A percentile compares a stretch with the other conserved stretches of the same genome.
Evolutionary conservation across 2,329 filamentous ascomycete species (phyloP).

Genomic region (Phyllosticta capitalensis): DNA sequence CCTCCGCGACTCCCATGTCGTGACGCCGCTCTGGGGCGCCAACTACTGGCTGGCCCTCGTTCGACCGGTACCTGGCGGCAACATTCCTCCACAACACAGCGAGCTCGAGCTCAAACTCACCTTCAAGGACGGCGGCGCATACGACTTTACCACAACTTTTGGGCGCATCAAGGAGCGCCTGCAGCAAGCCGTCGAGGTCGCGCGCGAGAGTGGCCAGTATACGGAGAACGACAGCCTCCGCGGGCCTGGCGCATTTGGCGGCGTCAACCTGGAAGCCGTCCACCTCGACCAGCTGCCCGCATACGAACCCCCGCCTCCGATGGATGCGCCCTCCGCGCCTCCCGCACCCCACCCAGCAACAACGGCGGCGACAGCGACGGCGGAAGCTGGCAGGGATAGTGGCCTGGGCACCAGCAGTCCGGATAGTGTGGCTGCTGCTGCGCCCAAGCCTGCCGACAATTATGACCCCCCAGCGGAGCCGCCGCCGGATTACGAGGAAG

Average conservation of each 20-base stretch:
- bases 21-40: conserved; percentile 83
- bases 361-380: background rate
- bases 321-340: background rate
- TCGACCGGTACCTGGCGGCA: conserved; percentile 72
- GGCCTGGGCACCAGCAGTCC: conserved; percentile 8
- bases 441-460: conserved; percentile 21
- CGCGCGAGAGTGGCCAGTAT: conserved; percentile 50
- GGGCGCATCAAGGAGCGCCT: conserved; percentile 77
- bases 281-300: conserved; percentile 81
- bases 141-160: conserved; percentile 76
- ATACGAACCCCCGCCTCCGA: conserved; percentile 52
- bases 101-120: conserved; percentile 74
- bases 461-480: conserved; percentile 58
- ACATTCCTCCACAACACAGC: conserved; percentile 64
- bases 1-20: conserved; percentile 75
- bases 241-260: conserved; percentile 33
- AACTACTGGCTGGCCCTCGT: conserved; percentile 81
- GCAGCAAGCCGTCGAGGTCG: conserved; percentile 68
- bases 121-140: conserved; percentile 93
- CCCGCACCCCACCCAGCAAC: background rate
- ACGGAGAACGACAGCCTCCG: conserved; percentile 22
- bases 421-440: conserved; percentile 1
- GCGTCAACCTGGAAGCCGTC: conserved; percentile 52
- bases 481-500: conserved; percentile 85
- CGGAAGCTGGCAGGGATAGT: conserved; percentile 3